phyloP scores from a whole-genome alignment of 2,329 filamentous ascomycete genomes.

The Colletotrichum godetiae region DNA sequence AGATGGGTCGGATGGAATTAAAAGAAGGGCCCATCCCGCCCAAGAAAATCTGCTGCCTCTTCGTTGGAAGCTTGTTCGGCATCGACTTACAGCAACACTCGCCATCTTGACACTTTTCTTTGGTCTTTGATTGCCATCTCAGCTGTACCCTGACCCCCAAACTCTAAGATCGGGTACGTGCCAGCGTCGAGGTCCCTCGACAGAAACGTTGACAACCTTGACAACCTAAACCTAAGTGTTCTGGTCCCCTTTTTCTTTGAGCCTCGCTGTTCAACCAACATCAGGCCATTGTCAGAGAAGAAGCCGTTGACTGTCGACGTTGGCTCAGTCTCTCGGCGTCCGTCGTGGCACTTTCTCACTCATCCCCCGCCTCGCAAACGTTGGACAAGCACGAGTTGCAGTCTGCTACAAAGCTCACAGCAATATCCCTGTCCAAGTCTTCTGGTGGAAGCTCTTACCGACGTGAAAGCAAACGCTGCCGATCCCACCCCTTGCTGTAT shows the following conservation, averaged over 20 bases:
- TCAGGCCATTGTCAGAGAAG: neutral
- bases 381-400: neutral
- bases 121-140: conserved; percentile 18
- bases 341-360: neutral
- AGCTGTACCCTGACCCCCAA: neutral
- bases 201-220: neutral
- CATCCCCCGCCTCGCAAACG: neutral
- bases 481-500: conserved; percentile 21
- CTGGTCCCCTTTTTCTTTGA: neutral
- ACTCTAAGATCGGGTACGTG: neutral
- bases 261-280: neutral
- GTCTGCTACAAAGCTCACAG: neutral
- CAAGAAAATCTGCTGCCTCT: neutral
- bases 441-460: neutral
- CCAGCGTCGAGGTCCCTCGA: neutral
- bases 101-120: conserved; percentile 4
- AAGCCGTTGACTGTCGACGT: neutral
- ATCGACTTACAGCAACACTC: conserved; percentile 1
- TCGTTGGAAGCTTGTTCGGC: neutral
- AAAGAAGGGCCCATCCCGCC: neutral
- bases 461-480: neutral
- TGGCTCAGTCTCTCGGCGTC: neutral
- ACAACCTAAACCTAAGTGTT: neutral
- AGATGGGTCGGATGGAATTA: neutral
- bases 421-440: conserved; percentile 1